A percentile compares a stretch with the other conserved stretches of the same genome.
Evolutionary conservation across 2,329 filamentous ascomycete genomes (phyloP).

Genomic region (Neopestalotiopsis sp.): DNA sequence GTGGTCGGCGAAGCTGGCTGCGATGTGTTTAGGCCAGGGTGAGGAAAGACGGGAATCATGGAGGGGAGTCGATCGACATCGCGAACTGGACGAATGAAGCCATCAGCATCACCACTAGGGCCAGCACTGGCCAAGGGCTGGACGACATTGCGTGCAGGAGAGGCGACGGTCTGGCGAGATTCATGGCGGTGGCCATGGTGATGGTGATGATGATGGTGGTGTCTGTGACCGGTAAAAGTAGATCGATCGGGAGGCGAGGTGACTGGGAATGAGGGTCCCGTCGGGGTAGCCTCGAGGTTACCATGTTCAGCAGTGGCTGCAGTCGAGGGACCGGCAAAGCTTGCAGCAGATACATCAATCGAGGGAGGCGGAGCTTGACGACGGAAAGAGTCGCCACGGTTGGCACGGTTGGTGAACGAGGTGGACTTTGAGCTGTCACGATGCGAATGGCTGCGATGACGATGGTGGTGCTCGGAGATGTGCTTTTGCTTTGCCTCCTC

Average conservation of each 20-base stretch:
- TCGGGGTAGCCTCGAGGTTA: conserved; percentile 63
- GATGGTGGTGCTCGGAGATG: conserved; percentile 57
- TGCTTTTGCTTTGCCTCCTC: conserved; percentile 82
- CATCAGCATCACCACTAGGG: conserved; percentile 73
- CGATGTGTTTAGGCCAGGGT: conserved; percentile 72
- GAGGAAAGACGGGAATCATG: conserved; percentile 71
- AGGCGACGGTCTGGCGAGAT: conserved; percentile 53
- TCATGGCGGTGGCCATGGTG: conserved; percentile 54
- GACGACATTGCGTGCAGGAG: conserved; percentile 56
- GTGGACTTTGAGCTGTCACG: conserved; percentile 52
- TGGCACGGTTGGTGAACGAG: conserved; percentile 59
- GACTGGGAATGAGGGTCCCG: conserved; percentile 65
- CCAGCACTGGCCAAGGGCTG: conserved; percentile 73
- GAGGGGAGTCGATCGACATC: conserved; percentile 84
- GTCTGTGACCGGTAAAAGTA: conserved; percentile 58
- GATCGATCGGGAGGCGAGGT: conserved; percentile 75
- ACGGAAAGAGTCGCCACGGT: conserved; percentile 65
- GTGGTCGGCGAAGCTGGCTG: conserved; percentile 92
- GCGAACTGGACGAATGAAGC: conserved; percentile 80
- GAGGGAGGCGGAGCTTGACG: conserved; percentile 84
- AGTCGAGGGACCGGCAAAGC: conserved; percentile 51
- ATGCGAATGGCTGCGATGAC: conserved; percentile 57
- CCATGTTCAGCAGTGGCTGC: conserved; percentile 46
- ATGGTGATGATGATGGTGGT: conserved; percentile 54
- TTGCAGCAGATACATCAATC: conserved; percentile 73